Evolutionary conservation across 2,329 filamentous ascomycete genomes (phyloP).

Genomic region (Colletotrichum sp.): DNA sequence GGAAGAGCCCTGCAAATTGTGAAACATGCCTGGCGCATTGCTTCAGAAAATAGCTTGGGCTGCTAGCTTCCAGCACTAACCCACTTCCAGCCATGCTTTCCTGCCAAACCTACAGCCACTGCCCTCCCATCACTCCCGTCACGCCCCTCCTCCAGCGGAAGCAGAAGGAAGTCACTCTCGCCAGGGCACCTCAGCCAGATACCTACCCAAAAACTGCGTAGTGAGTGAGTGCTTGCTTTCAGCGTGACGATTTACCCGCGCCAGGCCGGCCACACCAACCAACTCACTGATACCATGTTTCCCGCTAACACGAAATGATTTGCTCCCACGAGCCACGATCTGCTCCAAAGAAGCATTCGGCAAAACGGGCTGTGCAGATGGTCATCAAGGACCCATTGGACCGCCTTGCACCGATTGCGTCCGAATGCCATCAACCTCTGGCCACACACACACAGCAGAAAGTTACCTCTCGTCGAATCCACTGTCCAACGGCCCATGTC

Average conservation of each 20-base stretch:
- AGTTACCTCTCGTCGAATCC: not conserved
- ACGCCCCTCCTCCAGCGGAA: constrained; percentile 26
- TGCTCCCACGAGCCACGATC: not conserved
- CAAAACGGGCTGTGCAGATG: not conserved
- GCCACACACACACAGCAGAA: not conserved
- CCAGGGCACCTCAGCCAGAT: not conserved
- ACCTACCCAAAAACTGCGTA: not conserved
- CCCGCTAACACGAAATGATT: not conserved
- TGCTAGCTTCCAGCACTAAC: constrained; percentile 38
- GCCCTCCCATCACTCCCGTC: constrained; percentile 23
- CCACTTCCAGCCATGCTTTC: constrained; percentile 14
- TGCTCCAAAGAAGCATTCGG: not conserved
- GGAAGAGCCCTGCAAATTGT: constrained; percentile 37
- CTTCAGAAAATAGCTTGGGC: constrained; percentile 48
- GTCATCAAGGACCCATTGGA: not conserved
- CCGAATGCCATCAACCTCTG: not conserved
- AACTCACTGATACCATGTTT: not conserved
- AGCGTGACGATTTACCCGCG: not conserved
- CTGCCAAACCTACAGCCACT: constrained; percentile 21
- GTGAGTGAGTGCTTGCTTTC: not conserved
- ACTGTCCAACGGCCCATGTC: not conserved
- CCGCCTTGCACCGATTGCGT: not conserved
- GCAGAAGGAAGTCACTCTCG: not conserved
- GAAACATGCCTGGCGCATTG: constrained; percentile 57
- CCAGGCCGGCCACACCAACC: not conserved